Percentiles rank a stretch among this genome's conserved stretches.
phyloP scores from a whole-genome alignment of 2,329 filamentous ascomycete genomes.

The Botryotinia calthae region DNA sequence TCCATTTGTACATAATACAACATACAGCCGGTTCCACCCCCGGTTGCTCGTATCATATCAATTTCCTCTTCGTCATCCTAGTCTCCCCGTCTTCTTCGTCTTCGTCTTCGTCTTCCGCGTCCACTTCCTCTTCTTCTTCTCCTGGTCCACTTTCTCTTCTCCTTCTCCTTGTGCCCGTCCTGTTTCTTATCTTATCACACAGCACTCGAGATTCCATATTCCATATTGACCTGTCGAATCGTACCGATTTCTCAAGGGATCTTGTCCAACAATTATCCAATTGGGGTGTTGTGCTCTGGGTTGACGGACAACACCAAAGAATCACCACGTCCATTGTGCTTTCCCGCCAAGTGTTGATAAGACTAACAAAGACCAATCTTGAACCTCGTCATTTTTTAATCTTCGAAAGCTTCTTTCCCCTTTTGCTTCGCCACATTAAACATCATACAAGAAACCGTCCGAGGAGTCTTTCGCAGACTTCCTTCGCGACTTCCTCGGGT shows the following conservation, averaged over 20 bases:
- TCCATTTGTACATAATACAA: constrained; percentile 1
- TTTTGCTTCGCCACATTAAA: constrained; percentile 18
- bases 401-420: constrained; percentile 9
- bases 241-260: neutral
- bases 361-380: constrained; percentile 8
- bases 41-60: neutral
- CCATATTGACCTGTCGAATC: constrained; percentile 3
- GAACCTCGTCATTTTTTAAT: constrained; percentile 12
- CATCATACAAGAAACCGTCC: constrained; percentile 1
- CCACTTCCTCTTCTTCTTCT: neutral
- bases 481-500: constrained; percentile 15
- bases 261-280: neutral
- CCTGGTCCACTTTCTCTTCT: neutral
- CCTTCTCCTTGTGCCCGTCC: neutral
- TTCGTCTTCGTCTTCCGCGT: neutral
- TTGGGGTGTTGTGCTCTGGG: neutral
- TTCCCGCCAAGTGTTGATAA: constrained; percentile 9
- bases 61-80: neutral
- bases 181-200: neutral
- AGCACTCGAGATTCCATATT: neutral
- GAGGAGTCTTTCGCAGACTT: constrained; percentile 11
- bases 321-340: neutral
- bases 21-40: neutral
- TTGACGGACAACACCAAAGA: constrained; percentile 7
- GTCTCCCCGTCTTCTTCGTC: neutral